Evolutionary conservation across 108 stramenopile genomes (phyloP).

Genomic region (Cyclotella baltica): DNA sequence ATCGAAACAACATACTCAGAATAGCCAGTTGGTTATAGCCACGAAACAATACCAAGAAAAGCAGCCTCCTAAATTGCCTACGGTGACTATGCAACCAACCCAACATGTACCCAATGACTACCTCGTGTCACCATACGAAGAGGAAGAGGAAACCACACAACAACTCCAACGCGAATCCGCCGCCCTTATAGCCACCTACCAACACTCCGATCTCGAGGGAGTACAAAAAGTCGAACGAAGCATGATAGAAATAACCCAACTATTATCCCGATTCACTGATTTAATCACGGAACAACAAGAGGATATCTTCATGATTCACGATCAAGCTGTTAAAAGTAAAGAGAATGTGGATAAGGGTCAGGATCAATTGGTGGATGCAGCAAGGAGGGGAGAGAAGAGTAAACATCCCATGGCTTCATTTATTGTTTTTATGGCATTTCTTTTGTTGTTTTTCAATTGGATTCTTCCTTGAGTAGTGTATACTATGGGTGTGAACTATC

Average conservation of each 20-base stretch:
- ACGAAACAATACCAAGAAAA: not conserved
- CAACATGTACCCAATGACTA: conserved; percentile 8
- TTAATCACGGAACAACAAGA: conserved; percentile 84
- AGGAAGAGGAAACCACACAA: conserved; percentile 52
- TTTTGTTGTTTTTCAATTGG: conserved; percentile 78
- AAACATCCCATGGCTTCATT: conserved; percentile 83
- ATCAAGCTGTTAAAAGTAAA: conserved; percentile 70
- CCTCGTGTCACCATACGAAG: conserved; percentile 21
- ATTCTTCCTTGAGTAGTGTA: conserved; percentile 48
- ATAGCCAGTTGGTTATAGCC: not conserved
- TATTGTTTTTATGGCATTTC: conserved; percentile 67
- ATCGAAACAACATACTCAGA: not conserved
- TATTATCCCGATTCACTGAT: conserved; percentile 81
- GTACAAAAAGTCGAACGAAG: conserved; percentile 80
- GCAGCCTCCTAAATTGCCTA: not conserved
- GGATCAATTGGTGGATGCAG: conserved; percentile 81
- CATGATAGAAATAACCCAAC: conserved; percentile 86
- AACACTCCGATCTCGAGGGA: conserved; percentile 76
- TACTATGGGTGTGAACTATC: too few relatives aligned
- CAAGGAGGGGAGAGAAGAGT: conserved; percentile 66
- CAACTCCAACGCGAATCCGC: conserved; percentile 72
- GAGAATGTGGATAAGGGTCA: conserved; percentile 83
- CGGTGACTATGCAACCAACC: not conserved
- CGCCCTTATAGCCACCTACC: conserved; percentile 58
- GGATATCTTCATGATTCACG: conserved; percentile 73